phyloP scores from a whole-genome alignment of 345 rosid genomes.

The Erucastrum elatum region DNA sequence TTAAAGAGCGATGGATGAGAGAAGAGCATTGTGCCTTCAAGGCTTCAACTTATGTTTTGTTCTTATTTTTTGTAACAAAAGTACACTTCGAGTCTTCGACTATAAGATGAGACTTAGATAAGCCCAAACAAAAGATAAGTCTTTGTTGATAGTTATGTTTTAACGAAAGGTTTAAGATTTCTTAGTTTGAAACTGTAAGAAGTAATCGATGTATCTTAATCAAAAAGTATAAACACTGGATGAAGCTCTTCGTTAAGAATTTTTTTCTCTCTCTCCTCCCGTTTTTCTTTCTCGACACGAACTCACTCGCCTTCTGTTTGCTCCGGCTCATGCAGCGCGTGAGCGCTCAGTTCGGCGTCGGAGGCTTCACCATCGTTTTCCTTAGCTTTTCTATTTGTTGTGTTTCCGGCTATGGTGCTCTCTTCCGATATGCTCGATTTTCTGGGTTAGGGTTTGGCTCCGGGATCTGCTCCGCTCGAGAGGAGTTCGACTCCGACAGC shows the following conservation, averaged over 20 bases:
- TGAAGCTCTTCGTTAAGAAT: too few relatives aligned
- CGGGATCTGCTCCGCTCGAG: background rate
- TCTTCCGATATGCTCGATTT: background rate
- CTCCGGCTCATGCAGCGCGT: background rate
- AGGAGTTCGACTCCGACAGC: background rate
- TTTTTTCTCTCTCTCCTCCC: too few relatives aligned
- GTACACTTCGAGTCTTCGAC: background rate
- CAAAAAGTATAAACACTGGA: background rate
- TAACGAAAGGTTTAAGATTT: constrained; percentile 1
- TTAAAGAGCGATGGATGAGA: background rate
- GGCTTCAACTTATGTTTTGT: constrained; percentile 1
- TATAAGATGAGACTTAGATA: constrained; percentile 1
- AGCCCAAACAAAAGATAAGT: background rate
- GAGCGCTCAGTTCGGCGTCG: background rate
- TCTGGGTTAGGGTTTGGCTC: background rate
- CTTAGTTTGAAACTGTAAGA: constrained; percentile 15
- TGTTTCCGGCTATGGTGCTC: background rate
- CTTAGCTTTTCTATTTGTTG: background rate
- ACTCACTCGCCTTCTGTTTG: too few relatives aligned
- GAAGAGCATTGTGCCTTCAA: background rate
- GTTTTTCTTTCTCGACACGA: background rate
- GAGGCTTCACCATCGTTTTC: background rate
- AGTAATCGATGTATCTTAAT: background rate
- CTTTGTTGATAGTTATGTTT: constrained; percentile 13
- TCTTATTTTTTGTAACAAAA: constrained; percentile 11